These are phyloP conservation scores for Aspergillus neoniger DNA, from an alignment of 2,329 filamentous ascomycete genomes.

Conservation along the genomic window DNA sequence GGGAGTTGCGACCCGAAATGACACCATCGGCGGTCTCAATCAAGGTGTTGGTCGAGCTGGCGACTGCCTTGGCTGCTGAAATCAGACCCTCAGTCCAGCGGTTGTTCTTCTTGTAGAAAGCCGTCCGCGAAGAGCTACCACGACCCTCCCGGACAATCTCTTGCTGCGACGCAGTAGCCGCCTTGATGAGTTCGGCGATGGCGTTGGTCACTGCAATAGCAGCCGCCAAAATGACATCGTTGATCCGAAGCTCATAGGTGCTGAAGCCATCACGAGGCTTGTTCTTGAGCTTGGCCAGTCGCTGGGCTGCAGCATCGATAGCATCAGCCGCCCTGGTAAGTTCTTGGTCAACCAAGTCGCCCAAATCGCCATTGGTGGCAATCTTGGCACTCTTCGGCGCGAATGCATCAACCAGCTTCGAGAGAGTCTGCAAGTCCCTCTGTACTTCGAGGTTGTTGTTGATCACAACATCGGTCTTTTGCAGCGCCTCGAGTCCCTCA, in stretches of 20 bases:
- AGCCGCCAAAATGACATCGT: slow-evolving; percentile 91
- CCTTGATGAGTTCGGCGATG: slow-evolving; percentile 91
- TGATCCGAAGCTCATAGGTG: slow-evolving; percentile 93
- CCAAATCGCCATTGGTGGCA: slow-evolving; percentile 76
- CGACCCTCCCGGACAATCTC: slow-evolving; percentile 95
- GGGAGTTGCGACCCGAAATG: slow-evolving; percentile 84
- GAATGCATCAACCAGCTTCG: slow-evolving; percentile 89
- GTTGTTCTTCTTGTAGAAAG: slow-evolving; percentile 99
- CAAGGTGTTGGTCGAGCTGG: slow-evolving; percentile 86
- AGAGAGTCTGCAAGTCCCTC: slow-evolving; percentile 87
- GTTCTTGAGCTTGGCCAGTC: slow-evolving; percentile 88
- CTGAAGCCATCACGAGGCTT: slow-evolving; percentile 95
- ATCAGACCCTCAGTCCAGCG: slow-evolving; percentile 98
- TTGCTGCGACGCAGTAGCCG: slow-evolving; percentile 86
- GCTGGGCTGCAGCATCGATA: slow-evolving; percentile 86
- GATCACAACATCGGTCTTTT: slow-evolving; percentile 96
- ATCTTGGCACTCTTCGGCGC: slow-evolving; percentile 85
- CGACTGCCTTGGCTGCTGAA: slow-evolving; percentile 94
- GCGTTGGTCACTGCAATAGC: slow-evolving; percentile 91
- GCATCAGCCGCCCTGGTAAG: slow-evolving; percentile 91
- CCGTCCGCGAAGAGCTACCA: slow-evolving; percentile 81
- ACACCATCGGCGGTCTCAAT: slow-evolving; percentile 98
- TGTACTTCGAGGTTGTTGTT: slow-evolving; percentile 97
- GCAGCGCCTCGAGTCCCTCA: slow-evolving; percentile 82
- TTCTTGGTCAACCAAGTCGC: slow-evolving; percentile 89